Percentiles rank a stretch among this genome's conserved stretches.
Evolutionary conservation across 768 basidiomycete species (phyloP).

Genomic region (Coprinopsis cinerea): DNA sequence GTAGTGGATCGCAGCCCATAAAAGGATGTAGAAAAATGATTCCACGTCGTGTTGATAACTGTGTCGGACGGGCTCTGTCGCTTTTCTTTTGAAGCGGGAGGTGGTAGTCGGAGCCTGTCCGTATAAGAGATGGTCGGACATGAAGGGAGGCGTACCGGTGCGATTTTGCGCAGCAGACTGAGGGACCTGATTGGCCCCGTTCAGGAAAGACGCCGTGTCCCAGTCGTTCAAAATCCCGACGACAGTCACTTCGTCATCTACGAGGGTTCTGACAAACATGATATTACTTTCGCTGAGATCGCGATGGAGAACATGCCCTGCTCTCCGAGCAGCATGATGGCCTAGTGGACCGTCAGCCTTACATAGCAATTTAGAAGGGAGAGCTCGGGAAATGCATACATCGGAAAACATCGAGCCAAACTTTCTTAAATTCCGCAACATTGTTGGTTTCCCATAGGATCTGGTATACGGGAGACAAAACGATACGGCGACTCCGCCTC

Average conservation of each 20-base stretch:
- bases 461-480: neutral
- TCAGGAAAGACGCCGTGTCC: conserved; percentile 5
- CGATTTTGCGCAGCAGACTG: conserved; percentile 1
- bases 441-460: neutral
- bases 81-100: no score
- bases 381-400: neutral
- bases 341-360: conserved; percentile 10
- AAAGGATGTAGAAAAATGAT: conserved; percentile 19
- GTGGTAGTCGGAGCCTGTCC: neutral
- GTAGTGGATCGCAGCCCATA: conserved; percentile 18
- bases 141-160: conserved; percentile 4
- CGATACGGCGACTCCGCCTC: no score
- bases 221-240: conserved; percentile 9
- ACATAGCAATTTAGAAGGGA: neutral
- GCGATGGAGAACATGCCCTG: conserved; percentile 23
- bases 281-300: conserved; percentile 28
- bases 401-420: neutral
- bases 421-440: neutral
- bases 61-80: no score
- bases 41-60: conserved; percentile 4
- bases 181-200: neutral
- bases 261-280: conserved; percentile 17
- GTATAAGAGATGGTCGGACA: conserved; percentile 3
- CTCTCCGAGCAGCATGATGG: conserved; percentile 20
- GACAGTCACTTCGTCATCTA: neutral